A percentile compares a stretch with the other conserved stretches of the same genome.
Conservation (phyloP, 148 eudicot species). For the Salicornia ramosissima region DNA sequence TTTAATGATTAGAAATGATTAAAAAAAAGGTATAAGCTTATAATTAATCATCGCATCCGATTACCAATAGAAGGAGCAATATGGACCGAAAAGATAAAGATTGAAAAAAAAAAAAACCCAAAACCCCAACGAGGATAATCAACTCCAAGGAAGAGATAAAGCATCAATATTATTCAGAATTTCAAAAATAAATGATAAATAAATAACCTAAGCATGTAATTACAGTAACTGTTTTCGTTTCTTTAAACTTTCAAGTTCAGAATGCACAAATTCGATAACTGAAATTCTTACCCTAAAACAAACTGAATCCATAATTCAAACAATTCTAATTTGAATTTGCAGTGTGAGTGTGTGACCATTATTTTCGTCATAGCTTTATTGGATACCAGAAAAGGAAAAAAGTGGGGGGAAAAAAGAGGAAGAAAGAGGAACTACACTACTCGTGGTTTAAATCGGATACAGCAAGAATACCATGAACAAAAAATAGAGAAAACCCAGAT, state of each 20-base stretch:
- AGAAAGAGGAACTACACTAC: background rate
- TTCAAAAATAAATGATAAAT: too few relatives aligned
- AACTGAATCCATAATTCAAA: background rate
- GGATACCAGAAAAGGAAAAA: background rate
- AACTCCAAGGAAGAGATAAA: too few relatives aligned
- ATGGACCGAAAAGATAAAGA: background rate
- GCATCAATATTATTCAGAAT: too few relatives aligned
- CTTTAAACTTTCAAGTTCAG: too few relatives aligned
- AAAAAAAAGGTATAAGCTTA: background rate
- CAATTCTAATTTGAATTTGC: background rate
- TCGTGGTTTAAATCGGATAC: too few relatives aligned
- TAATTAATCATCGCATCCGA: background rate
- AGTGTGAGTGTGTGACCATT: too few relatives aligned
- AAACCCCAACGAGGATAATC: background rate
- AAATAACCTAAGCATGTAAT: too few relatives aligned
- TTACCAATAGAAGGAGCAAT: too few relatives aligned
- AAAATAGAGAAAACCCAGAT: background rate
- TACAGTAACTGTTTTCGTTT: too few relatives aligned
- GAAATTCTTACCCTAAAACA: conserved; percentile 8
- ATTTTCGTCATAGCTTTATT: too few relatives aligned
- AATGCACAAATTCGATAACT: too few relatives aligned
- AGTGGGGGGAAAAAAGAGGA: background rate
- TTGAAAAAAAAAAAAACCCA: background rate
- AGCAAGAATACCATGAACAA: background rate
- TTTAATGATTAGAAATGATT: background rate